phyloP scores from a whole-genome alignment of 2,329 filamentous ascomycete species.

The Ceratocystiopsis sp. region DNA sequence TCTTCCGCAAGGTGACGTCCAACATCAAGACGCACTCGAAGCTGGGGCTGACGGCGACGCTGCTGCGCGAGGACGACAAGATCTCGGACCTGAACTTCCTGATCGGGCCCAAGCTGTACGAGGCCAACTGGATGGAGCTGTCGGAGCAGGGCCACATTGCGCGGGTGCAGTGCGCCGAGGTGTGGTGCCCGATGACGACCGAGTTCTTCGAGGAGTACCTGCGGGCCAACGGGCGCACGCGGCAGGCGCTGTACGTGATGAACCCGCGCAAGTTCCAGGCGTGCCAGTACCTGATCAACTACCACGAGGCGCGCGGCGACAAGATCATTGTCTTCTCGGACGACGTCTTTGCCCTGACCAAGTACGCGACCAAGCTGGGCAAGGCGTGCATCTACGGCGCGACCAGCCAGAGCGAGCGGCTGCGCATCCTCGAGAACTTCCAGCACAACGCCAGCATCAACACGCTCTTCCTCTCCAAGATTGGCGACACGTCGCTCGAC shows the following conservation, averaged over 20 bases:
- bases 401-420: constrained; percentile 70
- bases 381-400: constrained; percentile 88
- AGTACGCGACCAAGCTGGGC: constrained; percentile 66
- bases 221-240: constrained; percentile 11
- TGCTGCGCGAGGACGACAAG: constrained; percentile 94
- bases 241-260: constrained; percentile 67
- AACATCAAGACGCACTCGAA: constrained; percentile 92
- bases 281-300: constrained; percentile 95
- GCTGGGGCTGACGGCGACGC: constrained; percentile 79
- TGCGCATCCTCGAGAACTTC: constrained; percentile 82
- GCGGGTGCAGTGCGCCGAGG: constrained; percentile 91
- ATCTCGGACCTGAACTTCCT: constrained; percentile 95
- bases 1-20: constrained; percentile 87
- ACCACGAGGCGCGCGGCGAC: constrained; percentile 85
- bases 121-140: constrained; percentile 98
- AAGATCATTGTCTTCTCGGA: constrained; percentile 98
- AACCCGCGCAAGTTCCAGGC: constrained; percentile 95
- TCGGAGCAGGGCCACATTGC: constrained; percentile 95
- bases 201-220: constrained; percentile 97
- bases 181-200: constrained; percentile 98
- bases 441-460: constrained; percentile 81
- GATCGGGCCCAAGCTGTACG: constrained; percentile 92
- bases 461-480: constrained; percentile 91
- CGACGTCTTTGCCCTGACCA: constrained; percentile 81
- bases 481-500: constrained; percentile 95